Evolutionary conservation across 352 stramenopile species (phyloP).

Genomic region (Phytophthora fragariae): DNA sequence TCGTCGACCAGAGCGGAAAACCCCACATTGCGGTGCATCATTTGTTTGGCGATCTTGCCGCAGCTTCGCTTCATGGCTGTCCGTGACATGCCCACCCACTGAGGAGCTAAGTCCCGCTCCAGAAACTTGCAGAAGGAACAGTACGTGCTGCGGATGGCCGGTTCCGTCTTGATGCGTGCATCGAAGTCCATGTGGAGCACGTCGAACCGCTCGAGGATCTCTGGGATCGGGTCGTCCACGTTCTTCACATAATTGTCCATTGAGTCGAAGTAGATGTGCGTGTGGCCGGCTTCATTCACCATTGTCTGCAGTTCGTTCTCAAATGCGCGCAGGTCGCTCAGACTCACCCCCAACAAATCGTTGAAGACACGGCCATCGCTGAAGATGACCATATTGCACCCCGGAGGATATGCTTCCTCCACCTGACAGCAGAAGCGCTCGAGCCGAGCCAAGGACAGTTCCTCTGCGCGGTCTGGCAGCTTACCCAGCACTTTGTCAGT

Average conservation of each 20-base stretch:
- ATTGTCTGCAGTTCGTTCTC: constrained; percentile 20
- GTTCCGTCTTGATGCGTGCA: constrained; percentile 21
- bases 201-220: constrained; percentile 28
- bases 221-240: constrained; percentile 20
- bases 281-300: constrained; percentile 26
- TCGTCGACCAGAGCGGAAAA: constrained; percentile 27
- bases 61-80: constrained; percentile 25
- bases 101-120: constrained; percentile 24
- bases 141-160: constrained; percentile 25
- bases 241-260: constrained; percentile 36
- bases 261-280: constrained; percentile 29
- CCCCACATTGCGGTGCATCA: constrained; percentile 34
- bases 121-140: constrained; percentile 33
- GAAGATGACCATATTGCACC: constrained; percentile 31
- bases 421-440: constrained; percentile 30
- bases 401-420: constrained; percentile 21
- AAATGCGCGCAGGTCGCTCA: constrained; percentile 18
- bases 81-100: constrained; percentile 20
- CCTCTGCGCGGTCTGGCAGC: constrained; percentile 25
- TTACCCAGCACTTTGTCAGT: constrained; percentile 26
- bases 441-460: constrained; percentile 21
- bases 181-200: constrained; percentile 30
- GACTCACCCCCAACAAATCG: constrained; percentile 24
- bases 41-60: constrained; percentile 28
- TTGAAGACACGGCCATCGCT: constrained; percentile 30